A percentile compares a stretch with the other conserved stretches of the same genome.
These are phyloP conservation scores for Apodospora peruviana DNA, from an alignment of 495 filamentous ascomycete genomes.

Conservation along the genomic window DNA sequence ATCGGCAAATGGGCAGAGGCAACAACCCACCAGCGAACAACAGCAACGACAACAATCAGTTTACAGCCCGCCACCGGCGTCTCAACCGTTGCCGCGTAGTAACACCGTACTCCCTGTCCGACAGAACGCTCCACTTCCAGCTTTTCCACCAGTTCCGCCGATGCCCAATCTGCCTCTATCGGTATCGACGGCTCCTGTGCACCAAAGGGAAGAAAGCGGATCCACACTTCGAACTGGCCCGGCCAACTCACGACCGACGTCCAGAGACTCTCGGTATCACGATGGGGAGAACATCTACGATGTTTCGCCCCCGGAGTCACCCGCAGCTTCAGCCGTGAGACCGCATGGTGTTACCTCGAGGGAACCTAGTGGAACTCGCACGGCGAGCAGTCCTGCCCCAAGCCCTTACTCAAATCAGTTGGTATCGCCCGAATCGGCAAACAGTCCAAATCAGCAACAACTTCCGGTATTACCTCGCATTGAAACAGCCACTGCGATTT, in stretches of 20 bases:
- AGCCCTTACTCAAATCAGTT: conserved; percentile 1
- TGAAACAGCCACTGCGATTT: conserved; percentile 7
- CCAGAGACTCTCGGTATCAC: conserved; percentile 19
- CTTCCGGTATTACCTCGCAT: conserved; percentile 3
- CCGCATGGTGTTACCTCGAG: conserved; percentile 8
- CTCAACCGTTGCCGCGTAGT: conserved; percentile 12
- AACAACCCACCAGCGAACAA: conserved; percentile 6
- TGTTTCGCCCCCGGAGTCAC: conserved; percentile 50
- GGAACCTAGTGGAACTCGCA: conserved; percentile 11
- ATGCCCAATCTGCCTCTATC: conserved; percentile 9
- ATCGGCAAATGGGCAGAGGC: no score
- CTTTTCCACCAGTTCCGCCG: conserved; percentile 12
- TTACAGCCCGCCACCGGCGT: conserved; percentile 6
- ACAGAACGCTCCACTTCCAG: conserved; percentile 15
- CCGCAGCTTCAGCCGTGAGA: conserved; percentile 12
- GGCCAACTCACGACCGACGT: conserved; percentile 11
- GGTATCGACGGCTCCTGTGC: conserved; percentile 3
- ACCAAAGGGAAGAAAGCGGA: conserved; percentile 11
- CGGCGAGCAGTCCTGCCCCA: conserved; percentile 11
- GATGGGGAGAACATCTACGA: conserved; percentile 43
- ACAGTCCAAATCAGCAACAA: not conserved
- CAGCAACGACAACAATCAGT: not conserved
- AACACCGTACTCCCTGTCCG: conserved; percentile 8
- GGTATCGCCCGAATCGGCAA: conserved; percentile 1
- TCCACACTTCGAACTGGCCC: conserved; percentile 3